Evolutionary conservation across 2,329 filamentous ascomycete genomes (phyloP), one percentile per base, ranked within the genome.

Genomic region (Exophiala xenobiotica): DNA sequence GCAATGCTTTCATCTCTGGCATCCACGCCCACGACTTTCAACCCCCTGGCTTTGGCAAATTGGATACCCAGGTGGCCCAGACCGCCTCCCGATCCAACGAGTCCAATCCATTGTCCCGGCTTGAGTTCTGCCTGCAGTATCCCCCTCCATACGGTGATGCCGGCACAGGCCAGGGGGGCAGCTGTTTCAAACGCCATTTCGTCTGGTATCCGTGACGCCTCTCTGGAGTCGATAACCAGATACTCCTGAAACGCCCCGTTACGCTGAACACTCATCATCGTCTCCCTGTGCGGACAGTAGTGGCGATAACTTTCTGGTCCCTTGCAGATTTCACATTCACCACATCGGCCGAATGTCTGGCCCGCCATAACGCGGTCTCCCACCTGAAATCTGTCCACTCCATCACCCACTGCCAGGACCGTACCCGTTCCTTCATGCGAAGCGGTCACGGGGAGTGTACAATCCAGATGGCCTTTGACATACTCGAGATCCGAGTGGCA

Each of bases 401-500:
- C 24, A 3, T 26, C 18, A 3, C 79, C 79, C 3, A 74, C 51
- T 1, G 73, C 69, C 5, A 75, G 75, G 39, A 82, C 71, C 11
- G 78, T 80, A 16, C 79, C 80, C 11, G 77, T 66, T 20, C 78
- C 79, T 65, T 83, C 80, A 61, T 82, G 79, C 0, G 77, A 82
- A 6, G 70, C 77, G 8, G 73, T 81, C 49, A 72, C 69, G 0
- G 80, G 80, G 1, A 83, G 68, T 2, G 63, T 46, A 0, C 72
- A 70, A 5, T 62, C 64, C 0, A 72, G 70, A 39, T 72, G 64
- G 42, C 81, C 80, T 1, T 69, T 60, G 6, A 62, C 59, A 2
- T 81, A 78, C 76, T 83, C 79, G 55, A 67, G 65, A 67, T 85
- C 81, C 1, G 82, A 83, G 67, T 85, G 81, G 68, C 81, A 85